phyloP scores from a whole-genome alignment of 352 stramenopile species.

The Aphanomyces euteiches region DNA sequence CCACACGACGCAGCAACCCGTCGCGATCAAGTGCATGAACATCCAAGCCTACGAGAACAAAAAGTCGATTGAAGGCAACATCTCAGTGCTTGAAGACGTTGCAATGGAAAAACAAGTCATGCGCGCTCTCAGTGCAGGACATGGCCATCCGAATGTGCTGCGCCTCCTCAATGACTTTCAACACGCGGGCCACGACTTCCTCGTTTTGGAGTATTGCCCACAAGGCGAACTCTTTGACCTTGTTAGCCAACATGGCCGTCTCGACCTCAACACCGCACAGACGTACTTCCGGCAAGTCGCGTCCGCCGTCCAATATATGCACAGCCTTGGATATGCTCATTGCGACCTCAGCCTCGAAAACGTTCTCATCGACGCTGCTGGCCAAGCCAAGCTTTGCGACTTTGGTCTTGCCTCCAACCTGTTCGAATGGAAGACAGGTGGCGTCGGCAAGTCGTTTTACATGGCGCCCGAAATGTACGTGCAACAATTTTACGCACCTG shows the following conservation, averaged over 20 bases:
- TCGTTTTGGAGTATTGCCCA: slow-evolving; percentile 61
- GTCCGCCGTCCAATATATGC: slow-evolving; percentile 48
- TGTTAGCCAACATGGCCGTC: slow-evolving; percentile 25
- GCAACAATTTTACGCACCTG: slow-evolving; percentile 22
- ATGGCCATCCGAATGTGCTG: slow-evolving; percentile 23
- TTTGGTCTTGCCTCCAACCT: slow-evolving; percentile 48
- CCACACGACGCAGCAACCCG: slow-evolving; percentile 2
- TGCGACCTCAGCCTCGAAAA: slow-evolving; percentile 68
- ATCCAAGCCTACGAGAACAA: slow-evolving; percentile 15
- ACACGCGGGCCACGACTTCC: slow-evolving; percentile 36
- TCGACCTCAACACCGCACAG: slow-evolving; percentile 37
- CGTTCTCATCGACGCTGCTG: slow-evolving; percentile 44
- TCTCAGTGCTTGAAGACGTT: slow-evolving; percentile 11
- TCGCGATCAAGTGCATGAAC: slow-evolving; percentile 23
- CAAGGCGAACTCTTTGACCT: slow-evolving; percentile 57
- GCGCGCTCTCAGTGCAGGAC: neutral
- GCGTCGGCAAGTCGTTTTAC: slow-evolving; percentile 36
- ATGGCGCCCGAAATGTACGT: slow-evolving; percentile 34
- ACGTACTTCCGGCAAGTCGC: slow-evolving; percentile 49
- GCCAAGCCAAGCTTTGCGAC: slow-evolving; percentile 42
- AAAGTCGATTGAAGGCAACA: neutral
- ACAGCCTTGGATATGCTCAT: slow-evolving; percentile 52
- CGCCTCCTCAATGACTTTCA: slow-evolving; percentile 17
- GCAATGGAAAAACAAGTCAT: slow-evolving; percentile 20
- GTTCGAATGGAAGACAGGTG: slow-evolving; percentile 40